These are phyloP conservation scores for Populus hybrid DNA, from an alignment of 441 rosid species.

Conservation along the genomic window DNA sequence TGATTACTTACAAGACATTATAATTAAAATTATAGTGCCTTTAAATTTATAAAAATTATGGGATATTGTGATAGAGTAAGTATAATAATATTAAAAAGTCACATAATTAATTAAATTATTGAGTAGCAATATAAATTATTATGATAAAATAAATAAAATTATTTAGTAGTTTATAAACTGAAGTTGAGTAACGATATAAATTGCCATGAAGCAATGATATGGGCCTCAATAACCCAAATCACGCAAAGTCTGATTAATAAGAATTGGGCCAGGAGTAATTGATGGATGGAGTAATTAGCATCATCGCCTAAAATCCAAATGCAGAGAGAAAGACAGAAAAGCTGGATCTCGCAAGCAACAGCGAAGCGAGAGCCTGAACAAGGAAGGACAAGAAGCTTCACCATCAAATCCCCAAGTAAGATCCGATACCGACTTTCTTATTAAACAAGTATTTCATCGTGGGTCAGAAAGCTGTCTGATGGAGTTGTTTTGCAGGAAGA, in stretches of 20 bases:
- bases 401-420: background rate
- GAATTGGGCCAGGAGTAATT: background rate
- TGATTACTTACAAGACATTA: no score
- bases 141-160: no score
- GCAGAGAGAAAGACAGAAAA: background rate
- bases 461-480: background rate
- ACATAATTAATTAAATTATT: no score
- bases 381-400: background rate
- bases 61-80: no score
- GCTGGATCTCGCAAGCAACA: background rate
- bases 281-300: background rate
- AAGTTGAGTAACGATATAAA: background rate
- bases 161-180: background rate
- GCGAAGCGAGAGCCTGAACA: background rate
- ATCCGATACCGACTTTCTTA: background rate
- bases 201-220: background rate
- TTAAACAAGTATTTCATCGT: background rate
- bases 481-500: conserved; percentile 3
- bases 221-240: background rate
- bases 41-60: no score
- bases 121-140: no score
- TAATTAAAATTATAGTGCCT: no score
- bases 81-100: no score
- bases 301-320: background rate
- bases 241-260: background rate